phyloP scores from a whole-genome alignment of 2,329 filamentous ascomycete species.

The Botrytis sinoallii region DNA sequence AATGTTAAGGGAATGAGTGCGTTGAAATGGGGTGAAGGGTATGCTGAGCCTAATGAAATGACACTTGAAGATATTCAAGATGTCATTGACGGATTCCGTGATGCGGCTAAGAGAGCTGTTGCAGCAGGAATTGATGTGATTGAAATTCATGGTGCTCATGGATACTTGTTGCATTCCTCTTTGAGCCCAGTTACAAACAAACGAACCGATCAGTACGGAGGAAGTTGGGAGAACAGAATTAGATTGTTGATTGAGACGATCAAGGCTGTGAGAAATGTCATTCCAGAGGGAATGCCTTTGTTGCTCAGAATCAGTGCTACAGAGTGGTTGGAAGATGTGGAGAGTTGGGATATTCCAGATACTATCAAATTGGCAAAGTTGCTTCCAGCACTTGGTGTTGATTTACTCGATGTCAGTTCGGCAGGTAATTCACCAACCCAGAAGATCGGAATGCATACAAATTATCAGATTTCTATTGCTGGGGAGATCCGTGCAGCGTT shows the following conservation, averaged over 20 bases:
- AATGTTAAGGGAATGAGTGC: conserved; percentile 51
- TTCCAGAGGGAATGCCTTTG: conserved; percentile 54
- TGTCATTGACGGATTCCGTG: conserved; percentile 39
- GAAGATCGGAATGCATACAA: conserved; percentile 47
- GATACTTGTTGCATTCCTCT: conserved; percentile 66
- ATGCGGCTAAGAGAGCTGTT: conserved; percentile 40
- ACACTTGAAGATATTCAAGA: conserved; percentile 42
- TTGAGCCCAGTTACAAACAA: conserved; percentile 57
- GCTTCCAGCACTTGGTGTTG: conserved; percentile 70
- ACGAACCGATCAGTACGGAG: conserved; percentile 64
- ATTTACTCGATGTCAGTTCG: conserved; percentile 78
- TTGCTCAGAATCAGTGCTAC: conserved; percentile 59
- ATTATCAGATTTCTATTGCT: conserved; percentile 73
- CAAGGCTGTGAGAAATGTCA: conserved; percentile 48
- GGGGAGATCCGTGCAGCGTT: conserved; percentile 67
- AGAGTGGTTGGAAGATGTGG: conserved; percentile 55
- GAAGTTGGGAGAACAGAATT: conserved; percentile 62
- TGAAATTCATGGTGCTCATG: conserved; percentile 61
- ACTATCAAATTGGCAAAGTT: conserved; percentile 62
- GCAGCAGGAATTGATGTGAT: conserved; percentile 59
- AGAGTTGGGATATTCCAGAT: conserved; percentile 30
- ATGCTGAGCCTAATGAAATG: conserved; percentile 58
- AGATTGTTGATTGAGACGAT: conserved; percentile 57
- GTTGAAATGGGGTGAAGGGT: conserved; percentile 55
- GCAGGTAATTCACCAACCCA: conserved; percentile 66